Evolutionary conservation across 805 yeast genomes (phyloP).

Genomic region (Osmozyma mogii): DNA sequence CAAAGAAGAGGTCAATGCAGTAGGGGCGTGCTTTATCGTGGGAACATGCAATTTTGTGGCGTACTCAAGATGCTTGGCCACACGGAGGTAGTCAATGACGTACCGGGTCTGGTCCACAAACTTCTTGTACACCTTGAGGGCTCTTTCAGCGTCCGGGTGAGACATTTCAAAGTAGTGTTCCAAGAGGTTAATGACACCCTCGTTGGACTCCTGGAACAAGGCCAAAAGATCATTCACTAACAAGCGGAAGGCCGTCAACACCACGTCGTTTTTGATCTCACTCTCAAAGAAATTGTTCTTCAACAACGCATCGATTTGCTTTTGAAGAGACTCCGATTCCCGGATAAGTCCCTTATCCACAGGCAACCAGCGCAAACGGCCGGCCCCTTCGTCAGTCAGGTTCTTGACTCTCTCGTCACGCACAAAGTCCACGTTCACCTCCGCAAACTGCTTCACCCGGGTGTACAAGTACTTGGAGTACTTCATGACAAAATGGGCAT

Average conservation of each 20-base stretch:
- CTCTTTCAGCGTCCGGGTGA: slow-evolving; percentile 75
- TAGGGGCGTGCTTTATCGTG: slow-evolving; percentile 94
- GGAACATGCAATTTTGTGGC: slow-evolving; percentile 89
- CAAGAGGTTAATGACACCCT: slow-evolving; percentile 87
- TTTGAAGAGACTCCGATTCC: slow-evolving; percentile 78
- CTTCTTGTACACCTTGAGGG: slow-evolving; percentile 72
- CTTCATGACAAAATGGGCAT: slow-evolving; percentile 48
- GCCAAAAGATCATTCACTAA: slow-evolving; percentile 85
- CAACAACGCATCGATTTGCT: slow-evolving; percentile 68
- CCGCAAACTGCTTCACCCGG: slow-evolving; percentile 63
- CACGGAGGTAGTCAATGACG: slow-evolving; percentile 80
- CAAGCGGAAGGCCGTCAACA: slow-evolving; percentile 77
- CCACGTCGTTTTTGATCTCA: slow-evolving; percentile 78
- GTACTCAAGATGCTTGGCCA: slow-evolving; percentile 82
- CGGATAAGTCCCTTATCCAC: slow-evolving; percentile 76
- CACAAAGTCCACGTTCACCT: slow-evolving; percentile 66
- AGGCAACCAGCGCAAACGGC: slow-evolving; percentile 54
- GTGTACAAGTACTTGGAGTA: slow-evolving; percentile 66
- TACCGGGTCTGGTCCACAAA: slow-evolving; percentile 81
- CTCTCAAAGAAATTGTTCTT: slow-evolving; percentile 68
- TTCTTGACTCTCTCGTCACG: slow-evolving; percentile 52
- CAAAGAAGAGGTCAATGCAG: slow-evolving; percentile 77
- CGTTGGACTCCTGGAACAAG: slow-evolving; percentile 83
- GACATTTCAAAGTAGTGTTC: slow-evolving; percentile 95
- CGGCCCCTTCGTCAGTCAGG: slow-evolving; percentile 40